Evolutionary conservation across 257 asterid species (phyloP), one percentile per base, ranked within the genome.

Genomic region (Capsicum chinense): DNA sequence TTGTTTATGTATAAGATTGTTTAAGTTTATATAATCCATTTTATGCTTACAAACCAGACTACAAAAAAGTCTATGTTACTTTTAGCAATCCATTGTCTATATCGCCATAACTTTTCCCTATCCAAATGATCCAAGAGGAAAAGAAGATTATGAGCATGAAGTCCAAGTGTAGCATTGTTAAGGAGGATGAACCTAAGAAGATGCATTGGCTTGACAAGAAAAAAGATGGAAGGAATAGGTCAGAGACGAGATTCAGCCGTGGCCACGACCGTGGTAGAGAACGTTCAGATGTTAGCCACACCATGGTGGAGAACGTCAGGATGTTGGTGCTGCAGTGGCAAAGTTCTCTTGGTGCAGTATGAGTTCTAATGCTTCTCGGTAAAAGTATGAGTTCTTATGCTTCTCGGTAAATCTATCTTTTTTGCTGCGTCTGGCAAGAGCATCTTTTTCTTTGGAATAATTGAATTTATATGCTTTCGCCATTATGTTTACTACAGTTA

Each of bases 291-390:
- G 47, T 50, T 21, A n/a, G 81, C 19, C 60, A 7, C 13, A 56
- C 78, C 70, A 58, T 71, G 63, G 58, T 66, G 79, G 76, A 76
- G 33, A 52, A 9, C 81, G 67, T 39, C 9, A 57, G 39, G 56
- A 58, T 80, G 42, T 37, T 39, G 69, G 83, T 52, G 79, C 37
- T 71, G 48, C 88, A 3, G 88, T 84, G 62, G 92, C 88, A 7
- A 93, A 89, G 91, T 95, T 95, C 85, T 97, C 98, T 0, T 95
- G 97, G 98, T 93, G 97, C 90, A 94, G 91, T 86, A 95, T 93
- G 95, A 89, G 79, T 84, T 78, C 92, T 64, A 90, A 88, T 81
- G 88, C 83, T 83, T 56, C 87, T 68, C 83, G 90, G 87, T 89
- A 88, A 88, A 35, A 94, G 91, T 86, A 95, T 93, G 95, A 89